phyloP scores from a whole-genome alignment of 139 green algal species.

The Raphidocelis subcapitata region DNA sequence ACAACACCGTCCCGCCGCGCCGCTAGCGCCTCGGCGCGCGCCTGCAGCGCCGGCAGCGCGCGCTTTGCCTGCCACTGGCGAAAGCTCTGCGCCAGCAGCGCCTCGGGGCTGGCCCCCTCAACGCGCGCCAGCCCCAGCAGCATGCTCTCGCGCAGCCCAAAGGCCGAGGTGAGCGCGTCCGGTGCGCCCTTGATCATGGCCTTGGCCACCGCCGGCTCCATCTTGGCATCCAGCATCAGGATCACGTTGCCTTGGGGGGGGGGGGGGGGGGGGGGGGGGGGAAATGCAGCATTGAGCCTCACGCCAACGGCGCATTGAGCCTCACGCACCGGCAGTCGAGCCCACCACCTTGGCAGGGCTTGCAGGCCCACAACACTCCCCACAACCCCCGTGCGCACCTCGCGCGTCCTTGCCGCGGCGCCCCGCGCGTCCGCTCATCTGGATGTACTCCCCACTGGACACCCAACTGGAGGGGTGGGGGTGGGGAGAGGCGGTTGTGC shows the following conservation, averaged over 20 bases:
- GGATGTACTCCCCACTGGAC: conserved; percentile 91
- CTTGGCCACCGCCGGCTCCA: conserved; percentile 75
- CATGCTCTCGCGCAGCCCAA: conserved; percentile 80
- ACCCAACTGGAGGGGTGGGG: conserved; percentile 43
- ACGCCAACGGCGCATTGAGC: neutral
- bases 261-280: neutral
- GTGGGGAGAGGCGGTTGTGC: too few species aligned
- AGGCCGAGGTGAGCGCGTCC: conserved; percentile 71
- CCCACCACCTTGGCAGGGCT: neutral
- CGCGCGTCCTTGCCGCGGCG: conserved; percentile 87
- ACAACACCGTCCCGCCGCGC: conserved; percentile 47
- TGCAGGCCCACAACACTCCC: neutral
- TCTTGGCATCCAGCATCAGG: conserved; percentile 81
- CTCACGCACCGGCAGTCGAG: neutral
- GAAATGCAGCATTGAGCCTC: neutral
- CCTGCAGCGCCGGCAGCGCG: conserved; percentile 58
- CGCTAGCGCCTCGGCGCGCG: conserved; percentile 29
- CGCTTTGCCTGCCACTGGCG: conserved; percentile 69
- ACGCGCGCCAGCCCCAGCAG: conserved; percentile 76
- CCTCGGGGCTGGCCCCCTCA: conserved; percentile 50
- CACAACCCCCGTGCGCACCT: conserved; percentile 37
- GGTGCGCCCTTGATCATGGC: conserved; percentile 81
- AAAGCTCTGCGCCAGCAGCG: conserved; percentile 43
- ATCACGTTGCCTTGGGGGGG: conserved; percentile 72
- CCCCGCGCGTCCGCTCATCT: conserved; percentile 96